A percentile compares a stretch with the other conserved stretches of the same genome.
These are phyloP conservation scores for Globisporangium abappressorium DNA, from an alignment of 352 stramenopile species.

Conservation along the genomic window DNA sequence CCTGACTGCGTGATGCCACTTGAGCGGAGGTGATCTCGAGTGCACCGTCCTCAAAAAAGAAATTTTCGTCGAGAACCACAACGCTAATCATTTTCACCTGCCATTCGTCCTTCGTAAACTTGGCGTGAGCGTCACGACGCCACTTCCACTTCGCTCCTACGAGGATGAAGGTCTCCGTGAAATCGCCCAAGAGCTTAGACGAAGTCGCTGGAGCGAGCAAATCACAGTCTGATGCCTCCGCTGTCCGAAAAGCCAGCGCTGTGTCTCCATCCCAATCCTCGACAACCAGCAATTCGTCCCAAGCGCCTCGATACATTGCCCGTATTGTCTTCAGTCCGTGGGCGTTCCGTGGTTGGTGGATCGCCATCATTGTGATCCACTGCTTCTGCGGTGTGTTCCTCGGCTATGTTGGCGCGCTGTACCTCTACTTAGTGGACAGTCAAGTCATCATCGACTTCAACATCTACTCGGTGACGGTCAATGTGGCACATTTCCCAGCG, in stretches of 20 bases:
- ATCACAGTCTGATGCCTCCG: not conserved
- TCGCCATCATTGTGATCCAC: constrained; percentile 10
- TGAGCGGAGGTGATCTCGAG: not conserved
- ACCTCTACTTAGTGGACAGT: constrained; percentile 7
- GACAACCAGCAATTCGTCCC: not conserved
- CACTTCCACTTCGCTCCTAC: not conserved
- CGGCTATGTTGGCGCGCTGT: constrained; percentile 3
- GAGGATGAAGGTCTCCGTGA: constrained; percentile 2
- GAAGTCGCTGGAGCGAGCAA: not conserved
- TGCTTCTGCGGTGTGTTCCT: constrained; percentile 3
- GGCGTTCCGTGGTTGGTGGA: constrained; percentile 7
- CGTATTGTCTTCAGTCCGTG: constrained; percentile 13
- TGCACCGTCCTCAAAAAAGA: not conserved
- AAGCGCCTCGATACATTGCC: not conserved
- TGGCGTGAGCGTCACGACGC: not conserved
- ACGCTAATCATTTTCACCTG: not conserved
- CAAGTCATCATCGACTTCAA: constrained; percentile 13
- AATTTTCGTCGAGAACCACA: not conserved
- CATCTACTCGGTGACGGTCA: constrained; percentile 11
- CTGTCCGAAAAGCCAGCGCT: not conserved
- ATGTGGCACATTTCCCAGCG: constrained; percentile 1
- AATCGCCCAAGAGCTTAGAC: not conserved
- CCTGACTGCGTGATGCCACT: not conserved
- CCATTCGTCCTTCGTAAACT: not conserved
- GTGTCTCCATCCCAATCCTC: not conserved